Base-by-base conservation (phyloP, 257 asterid species). In the Ballota nigra region DNA sequence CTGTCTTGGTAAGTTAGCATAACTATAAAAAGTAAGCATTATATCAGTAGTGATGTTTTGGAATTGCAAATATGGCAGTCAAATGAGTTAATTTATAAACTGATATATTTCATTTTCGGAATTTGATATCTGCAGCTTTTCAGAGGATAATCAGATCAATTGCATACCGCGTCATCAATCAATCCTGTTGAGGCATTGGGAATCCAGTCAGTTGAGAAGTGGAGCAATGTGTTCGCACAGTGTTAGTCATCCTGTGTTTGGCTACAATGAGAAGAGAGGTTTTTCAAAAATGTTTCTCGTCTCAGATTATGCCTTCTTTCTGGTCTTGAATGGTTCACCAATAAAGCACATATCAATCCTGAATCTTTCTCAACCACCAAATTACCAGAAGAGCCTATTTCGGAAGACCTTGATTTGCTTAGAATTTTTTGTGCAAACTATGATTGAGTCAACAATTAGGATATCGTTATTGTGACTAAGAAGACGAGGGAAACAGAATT, bases 31-130 rank as follows among this genome's bases (percentile, higher is more conserved):
- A 53, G 23, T 53, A 31, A 5, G 40, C 23, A 6, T 53, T 53
- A 36, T 55, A 20, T 33, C 33, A 68, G 15, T 55, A 8, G 26
- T 22, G 52, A 53, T 12, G 55, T 24, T 55, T 20, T 15, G 53
- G 22, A n/a, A 43, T 43, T 43, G 72, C 72, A 67, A 51, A 41
- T 23, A 43, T 47, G 61, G 45, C 58, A 40, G 36, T 64, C 13
- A 64, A 15, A 16, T 16, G 61, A 47, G 61, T 49, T 60, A 36
- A 66, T 8, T 16, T 3, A 47, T 5, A 28, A 10, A 22, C 64
- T 66, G 36, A 68, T 29, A 47, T 16, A 20, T 53, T 28, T 22
- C 63, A n/a, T 51, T 47, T 67, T 55, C 16, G 63, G 22, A 28
- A 53, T 33, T 56, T 69, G 28, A 41, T 60, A 15, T 5, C 15